Evolutionary conservation across 441 rosid genomes (phyloP).

Genomic region (Euphorbia corollata): DNA sequence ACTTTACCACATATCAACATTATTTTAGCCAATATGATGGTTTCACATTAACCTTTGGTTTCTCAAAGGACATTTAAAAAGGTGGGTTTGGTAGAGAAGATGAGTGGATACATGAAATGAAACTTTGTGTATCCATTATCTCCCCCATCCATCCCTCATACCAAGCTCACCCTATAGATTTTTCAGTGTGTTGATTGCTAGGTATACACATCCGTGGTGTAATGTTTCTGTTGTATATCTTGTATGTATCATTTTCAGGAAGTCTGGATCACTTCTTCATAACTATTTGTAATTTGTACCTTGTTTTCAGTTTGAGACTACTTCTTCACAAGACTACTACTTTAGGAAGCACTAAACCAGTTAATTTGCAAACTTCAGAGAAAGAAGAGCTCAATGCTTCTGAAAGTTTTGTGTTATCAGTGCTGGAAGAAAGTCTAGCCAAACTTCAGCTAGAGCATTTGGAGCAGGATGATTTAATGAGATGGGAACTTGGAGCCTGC

Average conservation of each 20-base stretch:
- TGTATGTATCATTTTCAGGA: constrained; percentile 15
- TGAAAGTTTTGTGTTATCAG: constrained; percentile 40
- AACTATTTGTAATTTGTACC: constrained; percentile 17
- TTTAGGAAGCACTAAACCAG: constrained; percentile 47
- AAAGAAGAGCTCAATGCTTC: constrained; percentile 55
- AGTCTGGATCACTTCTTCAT: constrained; percentile 16
- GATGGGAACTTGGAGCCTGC: constrained; percentile 80
- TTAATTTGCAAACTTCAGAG: constrained; percentile 40
- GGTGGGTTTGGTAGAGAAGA: neutral
- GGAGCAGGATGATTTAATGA: constrained; percentile 34
- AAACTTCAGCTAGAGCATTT: constrained; percentile 37
- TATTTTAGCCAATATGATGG: neutral
- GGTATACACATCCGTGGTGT: neutral
- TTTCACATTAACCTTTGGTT: neutral
- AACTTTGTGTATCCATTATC: neutral
- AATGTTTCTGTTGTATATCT: constrained; percentile 1
- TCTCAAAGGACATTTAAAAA: neutral
- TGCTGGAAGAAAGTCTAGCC: constrained; percentile 44
- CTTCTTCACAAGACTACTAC: constrained; percentile 42
- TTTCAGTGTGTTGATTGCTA: neutral
- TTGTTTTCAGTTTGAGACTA: constrained; percentile 48
- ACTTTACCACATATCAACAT: neutral
- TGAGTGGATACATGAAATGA: neutral
- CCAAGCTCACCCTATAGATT: neutral
- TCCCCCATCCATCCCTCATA: neutral